These are phyloP conservation scores for Aspergillus pseudonomiae DNA, from an alignment of 2,329 filamentous ascomycete genomes.

Conservation along the genomic window DNA sequence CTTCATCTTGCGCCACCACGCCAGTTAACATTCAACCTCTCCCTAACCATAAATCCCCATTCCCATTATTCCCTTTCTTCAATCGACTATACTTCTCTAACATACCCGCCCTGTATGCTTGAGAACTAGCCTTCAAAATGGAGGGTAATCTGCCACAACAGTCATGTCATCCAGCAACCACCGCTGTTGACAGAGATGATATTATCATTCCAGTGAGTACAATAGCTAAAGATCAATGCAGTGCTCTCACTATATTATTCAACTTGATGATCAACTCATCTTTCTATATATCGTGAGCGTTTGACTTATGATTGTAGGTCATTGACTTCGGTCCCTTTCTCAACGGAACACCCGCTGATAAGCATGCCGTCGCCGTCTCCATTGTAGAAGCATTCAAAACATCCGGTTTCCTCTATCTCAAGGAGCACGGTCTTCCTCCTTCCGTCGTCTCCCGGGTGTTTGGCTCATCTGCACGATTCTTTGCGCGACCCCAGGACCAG, in stretches of 20 bases:
- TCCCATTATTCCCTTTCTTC: not conserved
- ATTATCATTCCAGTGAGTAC: constrained; percentile 46
- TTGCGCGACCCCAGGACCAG: constrained; percentile 61
- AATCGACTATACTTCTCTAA: not conserved
- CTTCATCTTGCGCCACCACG: not conserved
- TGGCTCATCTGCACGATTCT: constrained; percentile 69
- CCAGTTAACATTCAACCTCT: not conserved
- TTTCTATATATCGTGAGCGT: not conserved
- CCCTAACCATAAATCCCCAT: not conserved
- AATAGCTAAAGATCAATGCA: not conserved
- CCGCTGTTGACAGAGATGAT: constrained; percentile 48
- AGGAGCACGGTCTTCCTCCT: constrained; percentile 72
- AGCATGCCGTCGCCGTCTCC: constrained; percentile 66
- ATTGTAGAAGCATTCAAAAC: constrained; percentile 80
- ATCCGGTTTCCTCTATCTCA: constrained; percentile 87
- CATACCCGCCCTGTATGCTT: not conserved
- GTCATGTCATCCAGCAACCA: constrained; percentile 27
- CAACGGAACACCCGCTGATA: constrained; percentile 61
- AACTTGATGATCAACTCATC: not conserved
- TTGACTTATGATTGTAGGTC: constrained; percentile 53
- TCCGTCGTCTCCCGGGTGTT: constrained; percentile 66
- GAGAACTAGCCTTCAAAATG: not conserved
- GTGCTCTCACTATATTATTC: not conserved
- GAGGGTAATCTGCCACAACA: constrained; percentile 25
- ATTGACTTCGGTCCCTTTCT: constrained; percentile 79